These are phyloP conservation scores for Eucalyptus urophylla DNA, from an alignment of 345 rosid genomes.

Conservation along the genomic window DNA sequence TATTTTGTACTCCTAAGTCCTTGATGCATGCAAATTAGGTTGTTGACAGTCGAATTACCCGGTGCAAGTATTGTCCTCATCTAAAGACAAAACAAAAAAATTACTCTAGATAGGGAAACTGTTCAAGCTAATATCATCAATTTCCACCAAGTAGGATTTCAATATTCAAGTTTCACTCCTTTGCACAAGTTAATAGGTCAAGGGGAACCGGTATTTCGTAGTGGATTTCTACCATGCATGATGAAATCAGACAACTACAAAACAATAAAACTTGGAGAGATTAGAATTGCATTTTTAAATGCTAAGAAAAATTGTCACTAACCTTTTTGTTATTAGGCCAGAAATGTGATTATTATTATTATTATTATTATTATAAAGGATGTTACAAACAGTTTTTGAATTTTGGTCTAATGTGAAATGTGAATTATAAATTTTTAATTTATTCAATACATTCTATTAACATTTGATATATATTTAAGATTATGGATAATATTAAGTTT, in stretches of 20 bases:
- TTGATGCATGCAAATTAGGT: not conserved
- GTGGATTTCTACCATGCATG: not conserved
- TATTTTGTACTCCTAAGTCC: not conserved
- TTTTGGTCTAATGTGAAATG: too few relatives aligned
- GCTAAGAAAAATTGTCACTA: not conserved
- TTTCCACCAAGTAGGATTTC: not conserved
- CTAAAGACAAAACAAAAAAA: not conserved
- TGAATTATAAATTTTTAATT: rapidly evolving
- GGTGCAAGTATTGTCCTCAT: not conserved
- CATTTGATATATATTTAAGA: too few relatives aligned
- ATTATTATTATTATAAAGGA: too few relatives aligned
- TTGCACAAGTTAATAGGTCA: not conserved
- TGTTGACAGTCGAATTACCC: not conserved
- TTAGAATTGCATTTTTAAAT: not conserved
- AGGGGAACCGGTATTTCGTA: rapidly evolving
- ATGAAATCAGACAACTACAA: not conserved
- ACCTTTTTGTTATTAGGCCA: not conserved
- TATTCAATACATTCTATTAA: too few relatives aligned
- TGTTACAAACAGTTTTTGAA: rapidly evolving
- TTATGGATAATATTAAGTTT: rapidly evolving
- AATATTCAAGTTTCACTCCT: not conserved
- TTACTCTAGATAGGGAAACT: not conserved
- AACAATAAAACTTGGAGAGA: not conserved
- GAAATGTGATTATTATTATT: too few relatives aligned
- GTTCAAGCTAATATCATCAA: not conserved